These are phyloP conservation scores for Dittrichia graveolens DNA, from an alignment of 129 eudicot genomes.

Conservation along the genomic window DNA sequence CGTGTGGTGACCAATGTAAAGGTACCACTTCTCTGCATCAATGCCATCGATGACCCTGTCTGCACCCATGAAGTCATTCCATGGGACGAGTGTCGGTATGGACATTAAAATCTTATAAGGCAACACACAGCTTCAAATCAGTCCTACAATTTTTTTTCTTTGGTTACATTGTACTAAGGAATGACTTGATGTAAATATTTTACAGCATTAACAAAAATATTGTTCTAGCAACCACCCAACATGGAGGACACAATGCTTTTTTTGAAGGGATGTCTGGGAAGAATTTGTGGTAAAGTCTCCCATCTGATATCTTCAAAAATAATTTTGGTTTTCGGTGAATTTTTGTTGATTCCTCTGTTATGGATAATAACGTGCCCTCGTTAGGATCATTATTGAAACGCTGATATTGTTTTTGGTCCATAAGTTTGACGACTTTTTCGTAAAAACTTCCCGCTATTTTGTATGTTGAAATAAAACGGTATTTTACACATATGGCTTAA, in stretches of 20 bases:
- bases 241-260: slow-evolving; percentile 90
- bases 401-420: no score
- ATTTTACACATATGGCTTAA: not conserved
- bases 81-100: slow-evolving; percentile 88
- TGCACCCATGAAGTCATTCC: slow-evolving; percentile 83
- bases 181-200: slow-evolving; percentile 17
- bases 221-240: slow-evolving; percentile 71
- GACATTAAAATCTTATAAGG: not conserved
- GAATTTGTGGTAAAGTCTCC: slow-evolving; percentile 54
- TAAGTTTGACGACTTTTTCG: no score
- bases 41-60: slow-evolving; percentile 82
- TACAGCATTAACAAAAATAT: slow-evolving; percentile 63
- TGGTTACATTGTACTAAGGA: not conserved
- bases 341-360: not conserved
- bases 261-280: slow-evolving; percentile 74
- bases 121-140: not conserved
- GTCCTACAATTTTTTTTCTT: not conserved
- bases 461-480: not conserved
- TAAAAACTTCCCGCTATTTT: not conserved
- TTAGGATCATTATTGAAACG: no score
- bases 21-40: slow-evolving; percentile 86
- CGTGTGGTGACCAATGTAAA: slow-evolving; percentile 48
- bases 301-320: not conserved
- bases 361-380: not conserved
- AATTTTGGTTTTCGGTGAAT: not conserved